A percentile compares a stretch with the other conserved stretches of the same genome.
These are phyloP conservation scores for Alternaria brassicicola DNA, from an alignment of 2,329 filamentous ascomycete species.

Conservation along the genomic window DNA sequence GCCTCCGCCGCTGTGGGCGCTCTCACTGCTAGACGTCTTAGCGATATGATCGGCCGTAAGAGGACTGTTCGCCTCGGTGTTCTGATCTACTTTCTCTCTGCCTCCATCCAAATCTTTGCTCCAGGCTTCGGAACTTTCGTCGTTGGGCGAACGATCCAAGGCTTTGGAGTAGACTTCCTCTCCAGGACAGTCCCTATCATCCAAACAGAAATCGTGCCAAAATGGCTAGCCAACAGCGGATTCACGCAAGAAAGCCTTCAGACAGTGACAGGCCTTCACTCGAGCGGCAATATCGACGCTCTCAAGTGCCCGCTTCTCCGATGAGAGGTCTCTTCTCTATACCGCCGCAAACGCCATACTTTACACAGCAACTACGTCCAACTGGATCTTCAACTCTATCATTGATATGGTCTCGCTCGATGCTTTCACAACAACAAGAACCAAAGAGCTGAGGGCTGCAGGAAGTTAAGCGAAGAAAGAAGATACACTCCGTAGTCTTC, in stretches of 20 bases:
- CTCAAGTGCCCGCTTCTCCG: slow-evolving; percentile 41
- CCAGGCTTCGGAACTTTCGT: slow-evolving; percentile 45
- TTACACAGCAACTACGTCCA: slow-evolving; percentile 49
- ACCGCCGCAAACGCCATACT: slow-evolving; percentile 51
- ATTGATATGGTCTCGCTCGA: slow-evolving; percentile 53
- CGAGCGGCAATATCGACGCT: slow-evolving; percentile 42
- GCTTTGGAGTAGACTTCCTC: slow-evolving; percentile 45
- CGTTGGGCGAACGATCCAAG: slow-evolving; percentile 45
- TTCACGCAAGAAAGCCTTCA: slow-evolving; percentile 50
- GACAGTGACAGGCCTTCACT: slow-evolving; percentile 51
- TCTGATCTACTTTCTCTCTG: slow-evolving; percentile 48
- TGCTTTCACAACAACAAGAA: slow-evolving; percentile 40
- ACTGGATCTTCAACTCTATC: slow-evolving; percentile 50
- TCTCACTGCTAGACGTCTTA: slow-evolving; percentile 45
- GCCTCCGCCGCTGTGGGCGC: slow-evolving; percentile 46
- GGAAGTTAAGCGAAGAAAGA: background rate
- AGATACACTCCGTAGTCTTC: background rate
- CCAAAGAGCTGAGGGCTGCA: background rate
- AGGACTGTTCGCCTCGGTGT: slow-evolving; percentile 46
- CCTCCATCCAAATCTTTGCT: slow-evolving; percentile 49
- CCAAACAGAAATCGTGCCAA: slow-evolving; percentile 49
- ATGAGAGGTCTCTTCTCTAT: slow-evolving; percentile 49
- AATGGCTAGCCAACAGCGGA: slow-evolving; percentile 52
- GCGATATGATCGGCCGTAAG: slow-evolving; percentile 48
- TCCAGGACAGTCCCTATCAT: slow-evolving; percentile 48